Base-by-base conservation (phyloP, 2,329 filamentous ascomycete genomes). In the Fusarium incarnatum region DNA sequence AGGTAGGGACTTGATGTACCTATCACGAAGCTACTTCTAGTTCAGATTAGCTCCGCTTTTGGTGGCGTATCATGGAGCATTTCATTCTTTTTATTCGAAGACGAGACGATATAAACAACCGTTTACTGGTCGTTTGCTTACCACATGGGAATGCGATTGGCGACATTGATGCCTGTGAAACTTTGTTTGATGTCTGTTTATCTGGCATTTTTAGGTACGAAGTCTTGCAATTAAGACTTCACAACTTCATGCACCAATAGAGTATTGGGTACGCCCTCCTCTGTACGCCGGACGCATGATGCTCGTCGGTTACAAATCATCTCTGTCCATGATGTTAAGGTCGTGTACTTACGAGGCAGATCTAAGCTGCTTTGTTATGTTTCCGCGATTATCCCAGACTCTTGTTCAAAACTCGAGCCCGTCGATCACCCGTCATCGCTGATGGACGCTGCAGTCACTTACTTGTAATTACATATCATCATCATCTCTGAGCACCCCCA, bases 401-500 rank as follows among this genome's bases (percentile, higher is more conserved):
- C 32, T 40, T 52, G 13, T 52, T 25, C 18, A 32, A 6, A 40
- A 40, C 32, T 40, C 18, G n/a, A 32, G n/a, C 30, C 22, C 30
- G 18, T 47, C 23, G 22, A n/a, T 55, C 25, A 25, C 16, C 16
- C 52, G 23, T 13, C 40, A 25, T 34, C 13, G 5, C 13, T 46
- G 22, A 18, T 46, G 16, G 20, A n/a, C 27, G 16, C 44, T 45
- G 18, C 18, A 52, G 22, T 20, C 30, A 15, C 22, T 18, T 25
- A n/a, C n/a, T n/a, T n/a, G n/a, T n/a, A 28, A 28, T 28, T 25
- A 50, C 32, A 41, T 41, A 28, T 56, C 44, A 42, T 56, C 44
- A 46, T 60, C 44, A 44, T 53, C 25, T 30, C 34, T 11, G 27
- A 48, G 37, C n/a, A 42, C 37, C 28, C 53, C 55, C 60, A 55